These are phyloP conservation scores for Pichia heedii DNA, from an alignment of 805 yeast species.

Conservation along the genomic window DNA sequence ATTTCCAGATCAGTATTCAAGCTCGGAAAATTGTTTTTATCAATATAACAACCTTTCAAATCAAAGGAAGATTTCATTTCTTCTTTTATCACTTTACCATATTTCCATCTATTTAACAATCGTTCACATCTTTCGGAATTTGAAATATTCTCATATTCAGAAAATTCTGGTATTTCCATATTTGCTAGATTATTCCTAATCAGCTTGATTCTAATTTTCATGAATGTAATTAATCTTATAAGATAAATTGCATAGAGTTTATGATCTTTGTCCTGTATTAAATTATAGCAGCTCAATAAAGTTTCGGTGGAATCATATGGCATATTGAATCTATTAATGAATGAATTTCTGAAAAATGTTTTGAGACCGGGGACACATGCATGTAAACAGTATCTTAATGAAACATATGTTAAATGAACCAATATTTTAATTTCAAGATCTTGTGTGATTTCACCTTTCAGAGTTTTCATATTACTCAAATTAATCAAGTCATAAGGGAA, in stretches of 20 bases:
- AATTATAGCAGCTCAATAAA: background rate
- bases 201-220: background rate
- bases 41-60: background rate
- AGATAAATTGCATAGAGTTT: conserved; percentile 1
- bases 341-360: background rate
- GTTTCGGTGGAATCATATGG: background rate
- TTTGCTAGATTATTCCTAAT: background rate
- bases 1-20: background rate
- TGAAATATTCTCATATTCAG: background rate
- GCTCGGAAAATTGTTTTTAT: background rate
- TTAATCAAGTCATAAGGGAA: conserved; percentile 1
- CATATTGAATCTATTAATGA: background rate
- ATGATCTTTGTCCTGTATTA: background rate
- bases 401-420: background rate
- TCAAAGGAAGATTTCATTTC: background rate
- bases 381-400: conserved; percentile 1
- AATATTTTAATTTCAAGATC: background rate
- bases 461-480: background rate
- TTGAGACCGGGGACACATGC: conserved; percentile 1
- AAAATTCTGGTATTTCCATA: conserved; percentile 1
- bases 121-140: background rate
- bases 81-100: background rate
- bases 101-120: conserved; percentile 3
- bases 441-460: background rate
- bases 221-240: background rate